Evolutionary conservation across 106 monocot species (phyloP).

Genomic region (Dactylorhiza incarnata): DNA sequence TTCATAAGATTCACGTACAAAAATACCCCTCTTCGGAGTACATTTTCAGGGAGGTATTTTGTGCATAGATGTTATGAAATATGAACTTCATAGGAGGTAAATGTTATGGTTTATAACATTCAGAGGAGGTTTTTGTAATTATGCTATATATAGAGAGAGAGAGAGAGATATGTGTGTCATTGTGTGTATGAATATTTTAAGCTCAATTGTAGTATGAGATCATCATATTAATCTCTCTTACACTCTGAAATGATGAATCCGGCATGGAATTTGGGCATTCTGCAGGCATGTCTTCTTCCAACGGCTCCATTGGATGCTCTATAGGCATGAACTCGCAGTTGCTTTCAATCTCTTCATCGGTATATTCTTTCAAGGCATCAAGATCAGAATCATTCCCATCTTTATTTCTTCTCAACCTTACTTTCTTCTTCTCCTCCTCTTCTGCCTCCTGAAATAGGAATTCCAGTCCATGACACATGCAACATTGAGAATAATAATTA

Average conservation of each 20-base stretch:
- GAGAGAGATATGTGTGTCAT: too few relatives aligned
- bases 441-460: background rate
- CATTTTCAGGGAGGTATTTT: too few relatives aligned
- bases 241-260: slow-evolving; percentile 2
- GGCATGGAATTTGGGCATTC: slow-evolving; percentile 5
- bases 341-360: background rate
- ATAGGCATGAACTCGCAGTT: slow-evolving; percentile 16
- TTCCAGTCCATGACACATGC: too few relatives aligned
- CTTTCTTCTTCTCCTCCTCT: background rate
- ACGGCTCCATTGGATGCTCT: slow-evolving; percentile 23
- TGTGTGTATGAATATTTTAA: background rate
- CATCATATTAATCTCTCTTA: slow-evolving; percentile 4
- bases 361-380: background rate
- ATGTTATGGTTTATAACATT: background rate
- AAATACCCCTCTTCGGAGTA: too few relatives aligned
- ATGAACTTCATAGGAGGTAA: too few relatives aligned
- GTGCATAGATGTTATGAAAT: too few relatives aligned
- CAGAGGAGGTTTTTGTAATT: background rate
- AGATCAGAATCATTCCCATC: background rate
- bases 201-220: background rate
- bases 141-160: too few relatives aligned
- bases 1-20: too few relatives aligned
- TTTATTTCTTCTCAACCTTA: background rate
- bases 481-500: too few relatives aligned
- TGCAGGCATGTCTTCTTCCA: slow-evolving; percentile 11